Conservation (phyloP, 805 yeast species). For the Schwanniomyces occidentalis region DNA sequence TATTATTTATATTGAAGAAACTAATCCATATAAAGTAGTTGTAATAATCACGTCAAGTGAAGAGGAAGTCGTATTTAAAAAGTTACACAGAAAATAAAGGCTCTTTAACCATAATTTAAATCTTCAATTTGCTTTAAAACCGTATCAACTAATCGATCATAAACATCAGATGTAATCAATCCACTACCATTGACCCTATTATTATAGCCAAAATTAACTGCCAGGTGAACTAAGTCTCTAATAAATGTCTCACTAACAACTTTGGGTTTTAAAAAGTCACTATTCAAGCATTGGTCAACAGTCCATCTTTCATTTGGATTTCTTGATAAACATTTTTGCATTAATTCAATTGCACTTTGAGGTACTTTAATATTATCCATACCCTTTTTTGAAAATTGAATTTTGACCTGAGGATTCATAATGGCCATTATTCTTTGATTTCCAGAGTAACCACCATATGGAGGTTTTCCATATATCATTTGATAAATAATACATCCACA, state of each 20-base stretch:
- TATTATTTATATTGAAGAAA: too few relatives aligned
- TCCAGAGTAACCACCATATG: slow-evolving; percentile 78
- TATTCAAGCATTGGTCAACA: slow-evolving; percentile 56
- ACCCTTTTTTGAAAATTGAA: slow-evolving; percentile 64
- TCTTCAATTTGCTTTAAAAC: slow-evolving; percentile 40
- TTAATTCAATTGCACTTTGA: slow-evolving; percentile 63
- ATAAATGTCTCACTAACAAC: slow-evolving; percentile 67
- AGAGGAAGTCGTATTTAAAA: too few relatives aligned
- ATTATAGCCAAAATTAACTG: slow-evolving; percentile 68
- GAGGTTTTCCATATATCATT: slow-evolving; percentile 92
- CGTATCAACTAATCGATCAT: slow-evolving; percentile 40
- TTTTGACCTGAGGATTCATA: slow-evolving; percentile 76
- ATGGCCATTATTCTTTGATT: slow-evolving; percentile 80
- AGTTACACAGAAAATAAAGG: too few relatives aligned
- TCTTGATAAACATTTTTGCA: slow-evolving; percentile 68
- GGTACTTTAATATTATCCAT: slow-evolving; percentile 67
- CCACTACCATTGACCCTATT: slow-evolving; percentile 38
- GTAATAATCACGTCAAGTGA: too few relatives aligned
- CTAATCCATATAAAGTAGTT: too few relatives aligned
- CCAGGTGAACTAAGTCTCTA: slow-evolving; percentile 70
- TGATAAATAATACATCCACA: slow-evolving; percentile 96
- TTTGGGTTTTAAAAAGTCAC: slow-evolving; percentile 74
- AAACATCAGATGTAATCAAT: slow-evolving; percentile 41
- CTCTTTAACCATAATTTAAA: slow-evolving; percentile 30
- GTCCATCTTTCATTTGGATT: slow-evolving; percentile 71